Evolutionary conservation across 371 early-diverging fungal genomes (phyloP), one percentile per base, ranked within the genome.

Genomic region (Homolaphlyctis polyrhiza): DNA sequence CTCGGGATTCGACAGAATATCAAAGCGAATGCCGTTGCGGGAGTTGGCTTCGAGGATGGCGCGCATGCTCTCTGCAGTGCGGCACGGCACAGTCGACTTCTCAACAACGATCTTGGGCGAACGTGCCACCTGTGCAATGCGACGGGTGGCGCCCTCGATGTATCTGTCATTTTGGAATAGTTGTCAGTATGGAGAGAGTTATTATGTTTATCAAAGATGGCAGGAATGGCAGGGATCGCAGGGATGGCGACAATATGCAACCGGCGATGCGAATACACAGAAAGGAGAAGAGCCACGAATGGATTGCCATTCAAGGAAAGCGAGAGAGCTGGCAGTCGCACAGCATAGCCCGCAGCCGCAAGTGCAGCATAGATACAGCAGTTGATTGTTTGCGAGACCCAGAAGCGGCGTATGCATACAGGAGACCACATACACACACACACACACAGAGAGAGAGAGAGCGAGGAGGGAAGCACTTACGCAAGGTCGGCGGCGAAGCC

Each of bases 21-120:
- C 89, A 67, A 96, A 95, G 29, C 77, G 81, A 36, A 93, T 84
- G 45, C 82, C 82, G 35, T 75, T 78, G 57, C 77, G 83, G 21
- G 86, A 88, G 79, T 94, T 91, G 54, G 92, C 86, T 60, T 91
- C 90, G 28, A 96, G 83, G 58, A 94, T 95, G 35, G 86, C 84
- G 62, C 91, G 87, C 87, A 96, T 91, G 71, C 84, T 80, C 67
- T 92, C 89, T 43, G 95, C 94, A 43, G 96, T 95, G 67, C 92
- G 86, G 77, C 95, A 95, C 35, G 97, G 97, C 13, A 96, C 97
- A 35, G 97, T 96, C 0, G 94, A 93, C 78, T 94, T 94, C 71
- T 94, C 95, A 35, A 96, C 89, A 4, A 96, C 91, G 67, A 96
- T 89, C 79, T 94, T 96, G 79, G 87, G 81, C 65, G 82, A 82